Evolutionary conservation across 148 eudicot species (phyloP).

Genomic region (Salicornia ramosissima): DNA sequence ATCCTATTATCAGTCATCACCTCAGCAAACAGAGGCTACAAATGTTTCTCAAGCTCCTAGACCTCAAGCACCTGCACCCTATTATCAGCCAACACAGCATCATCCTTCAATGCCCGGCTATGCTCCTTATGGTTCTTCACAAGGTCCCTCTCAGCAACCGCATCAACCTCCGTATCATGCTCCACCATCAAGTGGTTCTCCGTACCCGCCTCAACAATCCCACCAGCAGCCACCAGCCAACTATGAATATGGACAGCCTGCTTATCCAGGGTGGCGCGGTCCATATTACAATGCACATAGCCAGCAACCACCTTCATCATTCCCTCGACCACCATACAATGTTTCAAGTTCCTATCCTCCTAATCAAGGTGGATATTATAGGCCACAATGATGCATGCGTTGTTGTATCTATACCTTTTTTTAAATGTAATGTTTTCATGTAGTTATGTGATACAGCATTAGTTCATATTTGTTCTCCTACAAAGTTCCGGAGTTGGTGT

Average conservation of each 20-base stretch:
- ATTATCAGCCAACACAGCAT: slow-evolving; percentile 35
- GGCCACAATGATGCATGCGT: slow-evolving; percentile 38
- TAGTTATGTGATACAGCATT: neutral
- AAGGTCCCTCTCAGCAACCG: slow-evolving; percentile 31
- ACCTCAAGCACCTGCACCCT: slow-evolving; percentile 21
- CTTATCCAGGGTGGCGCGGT: slow-evolving; percentile 92
- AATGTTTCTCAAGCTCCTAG: slow-evolving; percentile 15
- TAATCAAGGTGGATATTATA: slow-evolving; percentile 81
- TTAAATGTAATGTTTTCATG: neutral
- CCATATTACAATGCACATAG: slow-evolving; percentile 64
- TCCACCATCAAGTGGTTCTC: slow-evolving; percentile 29
- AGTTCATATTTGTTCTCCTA: slow-evolving; percentile 2
- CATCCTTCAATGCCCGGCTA: slow-evolving; percentile 39
- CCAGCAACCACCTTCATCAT: slow-evolving; percentile 66
- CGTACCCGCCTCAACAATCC: slow-evolving; percentile 52
- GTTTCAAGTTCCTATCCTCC: slow-evolving; percentile 65
- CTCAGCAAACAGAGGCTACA: slow-evolving; percentile 9
- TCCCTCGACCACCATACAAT: slow-evolving; percentile 86
- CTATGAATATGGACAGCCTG: slow-evolving; percentile 89
- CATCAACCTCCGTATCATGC: slow-evolving; percentile 42
- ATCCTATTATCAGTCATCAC: slow-evolving; percentile 49
- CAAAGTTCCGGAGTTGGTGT: slow-evolving; percentile 7
- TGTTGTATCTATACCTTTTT: neutral
- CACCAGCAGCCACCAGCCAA: slow-evolving; percentile 48
- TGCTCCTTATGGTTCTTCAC: slow-evolving; percentile 37